Evolutionary conservation across 2,329 filamentous ascomycete species (phyloP).

Genomic region (Grosmannia huntii): DNA sequence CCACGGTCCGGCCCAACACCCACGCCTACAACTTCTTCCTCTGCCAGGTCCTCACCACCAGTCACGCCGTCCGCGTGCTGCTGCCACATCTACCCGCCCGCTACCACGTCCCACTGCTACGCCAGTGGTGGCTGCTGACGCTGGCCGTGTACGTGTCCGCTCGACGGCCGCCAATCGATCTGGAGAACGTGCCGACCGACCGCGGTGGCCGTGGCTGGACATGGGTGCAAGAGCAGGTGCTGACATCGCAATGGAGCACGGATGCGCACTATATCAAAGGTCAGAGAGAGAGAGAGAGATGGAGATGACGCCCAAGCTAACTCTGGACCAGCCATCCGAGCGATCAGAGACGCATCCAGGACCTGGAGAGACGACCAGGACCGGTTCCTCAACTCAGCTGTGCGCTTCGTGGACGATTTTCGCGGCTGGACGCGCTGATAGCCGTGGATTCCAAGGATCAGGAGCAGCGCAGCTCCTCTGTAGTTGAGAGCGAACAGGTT

Average conservation of each 20-base stretch:
- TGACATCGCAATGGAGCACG: constrained; percentile 52
- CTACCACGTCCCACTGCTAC: constrained; percentile 60
- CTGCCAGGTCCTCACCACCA: constrained; percentile 70
- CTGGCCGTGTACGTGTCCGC: constrained; percentile 67
- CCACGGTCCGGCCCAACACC: constrained; percentile 41
- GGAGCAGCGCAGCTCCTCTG: too few relatives aligned
- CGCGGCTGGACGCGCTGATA: constrained; percentile 40
- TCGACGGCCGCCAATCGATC: constrained; percentile 57
- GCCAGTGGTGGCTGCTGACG: constrained; percentile 83
- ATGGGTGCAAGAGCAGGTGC: constrained; percentile 57
- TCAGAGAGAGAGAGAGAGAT: constrained; percentile 14
- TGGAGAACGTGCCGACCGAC: constrained; percentile 50
- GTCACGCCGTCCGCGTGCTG: constrained; percentile 77
- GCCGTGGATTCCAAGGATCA: too few relatives aligned
- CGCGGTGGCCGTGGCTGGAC: constrained; percentile 60
- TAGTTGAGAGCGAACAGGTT: not conserved
- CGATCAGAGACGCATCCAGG: constrained; percentile 59
- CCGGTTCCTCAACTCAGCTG: constrained; percentile 53
- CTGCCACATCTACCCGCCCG: constrained; percentile 62
- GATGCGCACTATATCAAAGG: constrained; percentile 84
- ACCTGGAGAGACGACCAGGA: constrained; percentile 62
- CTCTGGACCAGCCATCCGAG: constrained; percentile 44
- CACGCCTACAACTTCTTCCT: constrained; percentile 73
- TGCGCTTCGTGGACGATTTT: constrained; percentile 63
- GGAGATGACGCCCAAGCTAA: not conserved